Conservation (phyloP, 352 stramenopile species). For the Elongisporangium senticosum region DNA sequence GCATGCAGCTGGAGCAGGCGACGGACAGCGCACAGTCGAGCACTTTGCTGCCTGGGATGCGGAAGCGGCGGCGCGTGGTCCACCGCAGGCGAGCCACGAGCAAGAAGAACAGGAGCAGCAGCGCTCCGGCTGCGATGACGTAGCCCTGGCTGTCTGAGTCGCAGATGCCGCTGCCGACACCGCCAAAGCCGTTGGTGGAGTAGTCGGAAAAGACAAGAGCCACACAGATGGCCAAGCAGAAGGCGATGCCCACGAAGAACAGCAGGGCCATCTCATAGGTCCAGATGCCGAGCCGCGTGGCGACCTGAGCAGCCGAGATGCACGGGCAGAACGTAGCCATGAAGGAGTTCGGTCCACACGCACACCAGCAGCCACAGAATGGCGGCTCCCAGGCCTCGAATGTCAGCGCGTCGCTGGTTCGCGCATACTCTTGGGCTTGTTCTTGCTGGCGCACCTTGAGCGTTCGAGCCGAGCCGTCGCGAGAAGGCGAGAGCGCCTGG, state of each 20-base stretch:
- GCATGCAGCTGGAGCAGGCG: slow-evolving; percentile 33
- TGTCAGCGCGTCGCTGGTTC: neutral
- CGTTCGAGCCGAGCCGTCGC: neutral
- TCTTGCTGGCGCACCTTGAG: neutral
- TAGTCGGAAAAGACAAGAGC: slow-evolving; percentile 5
- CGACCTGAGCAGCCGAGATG: slow-evolving; percentile 49
- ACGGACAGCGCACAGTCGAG: slow-evolving; percentile 22
- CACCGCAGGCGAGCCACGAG: slow-evolving; percentile 31
- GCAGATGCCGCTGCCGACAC: neutral
- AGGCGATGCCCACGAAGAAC: slow-evolving; percentile 19
- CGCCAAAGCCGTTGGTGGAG: slow-evolving; percentile 1
- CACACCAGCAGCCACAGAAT: slow-evolving; percentile 38
- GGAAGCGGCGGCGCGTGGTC: slow-evolving; percentile 33
- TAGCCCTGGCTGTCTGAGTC: slow-evolving; percentile 16
- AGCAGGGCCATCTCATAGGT: slow-evolving; percentile 33
- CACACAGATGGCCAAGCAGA: slow-evolving; percentile 1
- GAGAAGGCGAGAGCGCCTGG: neutral
- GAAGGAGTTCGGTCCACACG: slow-evolving; percentile 41
- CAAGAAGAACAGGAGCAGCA: slow-evolving; percentile 16
- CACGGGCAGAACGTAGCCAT: slow-evolving; percentile 50
- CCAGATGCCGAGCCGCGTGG: slow-evolving; percentile 35
- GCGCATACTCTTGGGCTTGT: neutral
- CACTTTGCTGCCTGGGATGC: slow-evolving; percentile 35
- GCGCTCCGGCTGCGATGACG: slow-evolving; percentile 9
- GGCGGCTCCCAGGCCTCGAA: slow-evolving; percentile 17